Base-by-base conservation (phyloP, 2,329 filamentous ascomycete species). In the Diaporthe sp. region DNA sequence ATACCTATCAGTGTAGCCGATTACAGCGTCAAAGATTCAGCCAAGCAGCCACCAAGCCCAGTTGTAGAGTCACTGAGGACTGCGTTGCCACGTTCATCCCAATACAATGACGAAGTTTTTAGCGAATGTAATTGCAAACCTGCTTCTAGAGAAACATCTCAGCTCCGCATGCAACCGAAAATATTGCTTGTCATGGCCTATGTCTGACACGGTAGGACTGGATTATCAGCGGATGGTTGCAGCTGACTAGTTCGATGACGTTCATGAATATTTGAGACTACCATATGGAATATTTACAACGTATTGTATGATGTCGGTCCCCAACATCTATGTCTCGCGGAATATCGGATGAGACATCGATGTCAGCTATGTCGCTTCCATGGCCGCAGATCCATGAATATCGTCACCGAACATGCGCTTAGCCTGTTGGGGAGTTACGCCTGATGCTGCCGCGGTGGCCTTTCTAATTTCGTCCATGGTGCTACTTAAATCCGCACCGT, bases 391-490 rank as follows among this genome's bases (percentile, higher is more conserved):
- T 30, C 61, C 70, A 51, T 72, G 70, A 5, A 72, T 63, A 13
- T 56, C 70, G 9, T 63, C 39, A 32, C 9, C 30, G 19, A 72
- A 37, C 70, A 72, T 53, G 5, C 70, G 56, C 35, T 44, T 72
- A 22, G 59, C 70, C 19, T 47, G 37, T 58, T 72, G 56, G 3
- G 56, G 70, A 65, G 15, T 55, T 10, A 25, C 30, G 15, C 42
- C 70, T 8, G 35, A 55, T 22, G 32, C 35, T n/a, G 27, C 37
- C 39, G 58, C 58, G 42, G 70, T 72, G 3, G 56, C 70, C 8
- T 72, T 72, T n/a, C 58, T 39, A 35, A 72, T 63, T 9, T 17
- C 58, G 15, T 55, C 50, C 44, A 51, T 63, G 19, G 59, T 61
- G 15, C 5, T 6, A 8, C 22, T 22, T 30, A 72, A 19, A 37